Evolutionary conservation across 306 rosid genomes (phyloP), one percentile per base, ranked within the genome.

Genomic region (Echinosophora koreensis): DNA sequence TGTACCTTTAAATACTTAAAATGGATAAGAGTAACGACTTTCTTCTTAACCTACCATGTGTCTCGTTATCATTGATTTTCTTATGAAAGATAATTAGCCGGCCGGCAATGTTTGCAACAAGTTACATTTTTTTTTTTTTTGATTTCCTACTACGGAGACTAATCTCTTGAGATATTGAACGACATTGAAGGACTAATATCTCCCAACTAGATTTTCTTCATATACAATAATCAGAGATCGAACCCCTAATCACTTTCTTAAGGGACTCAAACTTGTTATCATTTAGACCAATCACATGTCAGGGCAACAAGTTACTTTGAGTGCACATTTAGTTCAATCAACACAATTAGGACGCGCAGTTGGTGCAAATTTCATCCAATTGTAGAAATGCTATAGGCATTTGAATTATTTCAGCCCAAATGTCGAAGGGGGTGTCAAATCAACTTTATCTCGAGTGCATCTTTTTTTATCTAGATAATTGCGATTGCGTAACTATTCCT

Each of bases 21-120:
- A 56, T 39, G 68, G 57, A 59, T 73, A 73, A 73, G 69, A 57
- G n/a, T 27, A 28, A 57, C 10, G 41, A 28, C 52, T 54, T 39
- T 17, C 7, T 15, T 34, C 49, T 18, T 57, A 22, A 28, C 2
- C 41, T 28, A 22, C 22, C 66, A 30, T 13, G 18, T 30, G 41
- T 6, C 5, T 5, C 13, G 32, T 39, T 64, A 37, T 8, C 34
- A 38, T 15, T 11, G 32, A 38, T 37, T 64, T 64, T 7, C 51
- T 8, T 5, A 4, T 57, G 63, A 27, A 57, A 57, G 38, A 27
- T 27, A 27, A 57, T 57, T 57, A 57, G 37, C 37, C 38, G 63
- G 37, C 37, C 38, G 38, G 63, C 63, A 27, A n/a, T 57, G 14
- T 10, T 11, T 13, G 37, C 15, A 4, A 57, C 35, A 18, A 56